phyloP scores from a whole-genome alignment of 176 grass and related monocot genomes.

The Oryza coarctata region DNA sequence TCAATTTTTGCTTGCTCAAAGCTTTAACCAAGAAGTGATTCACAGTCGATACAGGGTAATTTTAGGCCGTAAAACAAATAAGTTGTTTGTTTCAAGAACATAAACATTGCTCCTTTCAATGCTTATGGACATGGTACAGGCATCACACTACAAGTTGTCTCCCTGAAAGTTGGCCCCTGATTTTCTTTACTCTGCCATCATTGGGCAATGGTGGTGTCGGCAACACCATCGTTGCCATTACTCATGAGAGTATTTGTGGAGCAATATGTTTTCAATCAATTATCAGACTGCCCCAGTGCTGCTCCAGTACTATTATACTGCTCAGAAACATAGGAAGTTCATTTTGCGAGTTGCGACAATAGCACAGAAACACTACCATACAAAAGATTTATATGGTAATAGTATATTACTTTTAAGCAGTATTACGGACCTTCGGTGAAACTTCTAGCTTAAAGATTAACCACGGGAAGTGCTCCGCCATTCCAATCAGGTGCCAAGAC shows the following conservation, averaged over 20 bases:
- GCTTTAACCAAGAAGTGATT: constrained; percentile 42
- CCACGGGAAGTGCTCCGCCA: no score
- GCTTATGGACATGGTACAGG: background rate
- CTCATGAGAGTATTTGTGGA: background rate
- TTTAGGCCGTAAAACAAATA: background rate
- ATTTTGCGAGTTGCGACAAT: background rate
- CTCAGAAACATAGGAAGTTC: background rate
- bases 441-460: no score
- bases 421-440: no score
- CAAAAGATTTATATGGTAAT: background rate
- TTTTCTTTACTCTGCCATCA: background rate
- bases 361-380: background rate
- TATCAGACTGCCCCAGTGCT: background rate
- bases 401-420: background rate
- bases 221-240: background rate
- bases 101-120: background rate
- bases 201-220: background rate
- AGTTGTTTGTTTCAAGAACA: background rate
- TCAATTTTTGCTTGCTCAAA: background rate
- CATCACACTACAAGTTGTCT: background rate
- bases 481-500: no score
- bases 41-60: background rate
- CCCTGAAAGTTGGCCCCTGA: background rate
- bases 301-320: no score
- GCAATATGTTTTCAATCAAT: background rate